Evolutionary conservation across 2,329 filamentous ascomycete species (phyloP).

Genomic region (Periconia macrospinosa): DNA sequence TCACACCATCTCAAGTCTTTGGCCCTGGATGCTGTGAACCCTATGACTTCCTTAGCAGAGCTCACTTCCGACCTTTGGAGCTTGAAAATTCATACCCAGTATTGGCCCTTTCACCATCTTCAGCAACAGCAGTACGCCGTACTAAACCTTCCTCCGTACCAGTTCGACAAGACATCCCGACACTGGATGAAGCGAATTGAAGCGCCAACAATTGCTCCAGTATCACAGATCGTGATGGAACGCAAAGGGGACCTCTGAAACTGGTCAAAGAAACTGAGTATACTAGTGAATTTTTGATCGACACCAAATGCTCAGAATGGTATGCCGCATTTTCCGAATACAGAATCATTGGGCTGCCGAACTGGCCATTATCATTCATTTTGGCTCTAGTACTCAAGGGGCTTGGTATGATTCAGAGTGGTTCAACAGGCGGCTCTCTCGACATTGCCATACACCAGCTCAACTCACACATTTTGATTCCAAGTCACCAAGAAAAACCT

Average conservation of each 20-base stretch:
- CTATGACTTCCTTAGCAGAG: slow-evolving; percentile 15
- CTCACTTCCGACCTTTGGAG: slow-evolving; percentile 43
- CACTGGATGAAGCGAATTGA: slow-evolving; percentile 15
- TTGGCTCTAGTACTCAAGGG: background rate
- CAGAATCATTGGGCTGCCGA: background rate
- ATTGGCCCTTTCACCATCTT: slow-evolving; percentile 42
- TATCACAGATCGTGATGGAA: background rate
- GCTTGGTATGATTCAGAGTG: background rate
- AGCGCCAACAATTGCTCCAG: background rate
- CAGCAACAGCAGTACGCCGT: slow-evolving; percentile 29
- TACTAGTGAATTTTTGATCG: slow-evolving; percentile 47
- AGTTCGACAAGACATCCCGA: slow-evolving; percentile 11
- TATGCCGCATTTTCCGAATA: background rate
- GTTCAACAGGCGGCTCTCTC: background rate
- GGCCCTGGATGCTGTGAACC: background rate
- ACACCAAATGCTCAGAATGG: slow-evolving; percentile 32
- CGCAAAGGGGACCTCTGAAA: slow-evolving; percentile 1
- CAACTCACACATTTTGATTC: background rate
- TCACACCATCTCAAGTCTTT: background rate
- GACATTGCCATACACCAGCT: background rate
- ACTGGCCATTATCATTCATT: background rate
- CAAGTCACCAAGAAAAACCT: background rate
- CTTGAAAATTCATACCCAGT: slow-evolving; percentile 30
- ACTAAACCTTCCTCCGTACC: slow-evolving; percentile 29
- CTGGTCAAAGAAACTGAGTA: slow-evolving; percentile 13